Percentiles rank a stretch among this genome's conserved stretches.
These are phyloP conservation scores for Leucaena leucocephala DNA, from an alignment of 306 rosid species.

Conservation along the genomic window DNA sequence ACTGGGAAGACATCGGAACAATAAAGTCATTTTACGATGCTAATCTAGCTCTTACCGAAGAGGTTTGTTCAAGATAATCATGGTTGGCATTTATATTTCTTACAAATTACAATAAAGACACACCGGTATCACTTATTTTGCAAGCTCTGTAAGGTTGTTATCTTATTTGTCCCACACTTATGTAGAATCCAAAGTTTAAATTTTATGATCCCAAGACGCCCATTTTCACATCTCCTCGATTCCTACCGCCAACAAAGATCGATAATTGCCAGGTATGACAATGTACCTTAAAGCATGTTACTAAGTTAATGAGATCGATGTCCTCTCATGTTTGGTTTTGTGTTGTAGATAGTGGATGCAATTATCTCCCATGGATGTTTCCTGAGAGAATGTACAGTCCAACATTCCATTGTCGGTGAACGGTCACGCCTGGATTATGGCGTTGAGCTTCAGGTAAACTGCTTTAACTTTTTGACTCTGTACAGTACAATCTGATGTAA, in stretches of 20 bases:
- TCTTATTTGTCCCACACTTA: constrained; percentile 25
- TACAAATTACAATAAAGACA: neutral
- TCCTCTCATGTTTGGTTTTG: constrained; percentile 40
- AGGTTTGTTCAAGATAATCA: constrained; percentile 54
- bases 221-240: constrained; percentile 86
- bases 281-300: constrained; percentile 13
- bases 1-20: constrained; percentile 96
- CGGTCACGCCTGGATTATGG: constrained; percentile 88
- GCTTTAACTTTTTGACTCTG: constrained; percentile 1
- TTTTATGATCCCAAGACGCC: constrained; percentile 92
- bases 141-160: neutral
- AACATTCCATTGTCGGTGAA: constrained; percentile 84
- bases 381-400: constrained; percentile 71
- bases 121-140: neutral
- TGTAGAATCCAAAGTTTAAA: constrained; percentile 73
- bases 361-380: constrained; percentile 97
- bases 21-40: constrained; percentile 83
- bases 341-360: constrained; percentile 78
- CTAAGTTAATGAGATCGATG: constrained; percentile 22
- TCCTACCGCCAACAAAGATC: constrained; percentile 90
- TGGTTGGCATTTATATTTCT: constrained; percentile 8
- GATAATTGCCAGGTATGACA: constrained; percentile 71
- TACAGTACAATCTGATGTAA: neutral
- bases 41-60: constrained; percentile 82
- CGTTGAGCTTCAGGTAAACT: constrained; percentile 71